Evolutionary conservation across 305 asterid species (phyloP), one percentile per base, ranked within the genome.

Genomic region (Fraxinus ornus): DNA sequence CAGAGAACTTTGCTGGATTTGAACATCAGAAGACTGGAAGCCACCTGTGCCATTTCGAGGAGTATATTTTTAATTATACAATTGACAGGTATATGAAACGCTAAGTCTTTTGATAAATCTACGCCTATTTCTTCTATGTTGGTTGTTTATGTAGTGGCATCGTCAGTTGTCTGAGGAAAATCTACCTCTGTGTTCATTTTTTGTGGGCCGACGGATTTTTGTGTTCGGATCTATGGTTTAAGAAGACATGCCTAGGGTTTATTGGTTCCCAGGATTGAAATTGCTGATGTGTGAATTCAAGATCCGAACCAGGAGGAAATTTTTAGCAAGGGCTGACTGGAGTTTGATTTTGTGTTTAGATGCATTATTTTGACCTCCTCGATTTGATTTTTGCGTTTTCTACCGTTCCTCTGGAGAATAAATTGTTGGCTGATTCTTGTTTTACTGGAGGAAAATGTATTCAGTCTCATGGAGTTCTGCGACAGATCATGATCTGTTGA

Each of bases 81-180:
- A 64, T 64, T 64, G 72, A 74, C 89, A 88, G 89, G 91, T 88
- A 88, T 84, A 86, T 79, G 88, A 84, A 86, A 86, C 84, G 85
- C 88, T 84, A 86, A 84, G 83, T 72, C 83, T 52, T 86, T 83
- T 85, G 87, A 86, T 88, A 85, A 83, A 24, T 64, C 72, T 83
- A 79, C 85, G 84, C 88, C 79, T 86, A 85, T 76, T 55, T 82
- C 85, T 84, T 84, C 79, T 86, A 82, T 84, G 75, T 78, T 83
- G 86, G 88, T 82, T 85, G 85, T 81, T 78, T 85, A 83, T 80
- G 39, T 76, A 64, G 79, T 85, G 82, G 70, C 71, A 44, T 79
- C 88, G 37, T 71, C 89, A 79, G 79, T 35, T 83, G 9, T 82
- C 83, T 64, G 81, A 35, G 52, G 78, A 86, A 79, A 64, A 66